A percentile compares a stretch with the other conserved stretches of the same genome.
phyloP scores from a whole-genome alignment of 768 basidiomycete species.

The Leccinum broughii region DNA sequence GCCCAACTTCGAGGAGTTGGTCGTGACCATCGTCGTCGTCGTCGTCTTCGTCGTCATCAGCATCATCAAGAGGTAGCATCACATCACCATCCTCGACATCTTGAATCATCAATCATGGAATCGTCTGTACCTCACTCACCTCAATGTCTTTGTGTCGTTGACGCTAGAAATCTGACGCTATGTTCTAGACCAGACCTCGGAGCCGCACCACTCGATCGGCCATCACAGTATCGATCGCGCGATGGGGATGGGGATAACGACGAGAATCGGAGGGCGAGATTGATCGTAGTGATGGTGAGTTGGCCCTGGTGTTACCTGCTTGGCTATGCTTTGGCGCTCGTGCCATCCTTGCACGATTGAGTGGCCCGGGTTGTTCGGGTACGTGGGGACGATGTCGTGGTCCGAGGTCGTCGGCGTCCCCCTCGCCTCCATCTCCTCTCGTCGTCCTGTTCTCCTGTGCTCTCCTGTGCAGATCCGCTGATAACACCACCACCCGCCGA shows the following conservation, averaged over 20 bases:
- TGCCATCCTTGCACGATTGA: too few species aligned
- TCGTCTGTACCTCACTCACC: background rate
- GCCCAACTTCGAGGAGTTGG: background rate
- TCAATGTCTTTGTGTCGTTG: too few species aligned
- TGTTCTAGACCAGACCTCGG: background rate
- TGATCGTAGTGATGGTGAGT: conserved; percentile 55
- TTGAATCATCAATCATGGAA: background rate
- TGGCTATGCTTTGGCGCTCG: too few species aligned
- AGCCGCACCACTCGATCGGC: background rate
- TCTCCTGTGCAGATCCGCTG: background rate
- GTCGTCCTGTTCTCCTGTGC: too few species aligned
- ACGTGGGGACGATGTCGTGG: too few species aligned
- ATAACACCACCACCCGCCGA: background rate
- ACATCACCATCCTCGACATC: background rate
- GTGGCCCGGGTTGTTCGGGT: too few species aligned
- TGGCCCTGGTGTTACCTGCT: background rate
- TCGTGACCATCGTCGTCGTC: background rate
- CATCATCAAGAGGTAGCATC: background rate
- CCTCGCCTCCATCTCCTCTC: too few species aligned
- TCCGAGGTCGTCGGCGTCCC: too few species aligned
- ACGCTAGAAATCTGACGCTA: background rate
- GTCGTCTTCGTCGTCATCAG: too few species aligned
- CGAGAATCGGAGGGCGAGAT: conserved; percentile 14
- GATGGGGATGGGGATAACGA: background rate
- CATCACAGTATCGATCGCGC: background rate